Base-by-base conservation (phyloP, 345 rosid species). In the Salix dunnii region DNA sequence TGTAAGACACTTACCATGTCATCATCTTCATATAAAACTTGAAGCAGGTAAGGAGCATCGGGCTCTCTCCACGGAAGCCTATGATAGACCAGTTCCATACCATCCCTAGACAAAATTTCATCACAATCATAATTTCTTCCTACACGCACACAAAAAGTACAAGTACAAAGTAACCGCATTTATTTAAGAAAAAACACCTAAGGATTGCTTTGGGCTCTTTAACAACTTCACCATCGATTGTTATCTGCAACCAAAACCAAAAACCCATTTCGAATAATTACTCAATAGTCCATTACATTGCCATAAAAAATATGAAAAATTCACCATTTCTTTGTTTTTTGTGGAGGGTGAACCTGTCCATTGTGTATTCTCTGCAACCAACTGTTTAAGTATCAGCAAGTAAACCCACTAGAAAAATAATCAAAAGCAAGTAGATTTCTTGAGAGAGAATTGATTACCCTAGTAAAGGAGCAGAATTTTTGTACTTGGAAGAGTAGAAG, bases 31-130 rank as follows among this genome's bases (percentile, higher is more conserved):
- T 89, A 91, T 49, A 90, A 80, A 73, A 90, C 76, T 70, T 84
- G 80, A n/a, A 91, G 76, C 69, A 72, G 67, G 83, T 84, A 82
- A 17, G 90, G 97, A 8, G 90, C 87, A 30, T 89, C 91, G 14
- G 90, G 97, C 87, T 90, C 98, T 79, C 87, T 87, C 99, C 99
- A 93, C 12, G 99, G 97, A 80, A 89, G 88, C 87, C 97, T 89
- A 78, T 87, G 88, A 82, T 95, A 92, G 27, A 87, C 84, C 76
- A 92, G 81, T 76, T 85, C 85, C 6, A 89, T 90, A 81, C 88
- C 91, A 81, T 28, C 85, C 80, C 97, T 91, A 72, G 35, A 53
- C 79, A 7, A 67, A 74, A 65, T 72, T 9, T 12, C 18, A 12
- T 14, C 14, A 9, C 7, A 58, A 58, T 23, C 28, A 58, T 1